Evolutionary conservation across 495 filamentous ascomycete genomes (phyloP).

Genomic region (Xylaria palmicola): DNA sequence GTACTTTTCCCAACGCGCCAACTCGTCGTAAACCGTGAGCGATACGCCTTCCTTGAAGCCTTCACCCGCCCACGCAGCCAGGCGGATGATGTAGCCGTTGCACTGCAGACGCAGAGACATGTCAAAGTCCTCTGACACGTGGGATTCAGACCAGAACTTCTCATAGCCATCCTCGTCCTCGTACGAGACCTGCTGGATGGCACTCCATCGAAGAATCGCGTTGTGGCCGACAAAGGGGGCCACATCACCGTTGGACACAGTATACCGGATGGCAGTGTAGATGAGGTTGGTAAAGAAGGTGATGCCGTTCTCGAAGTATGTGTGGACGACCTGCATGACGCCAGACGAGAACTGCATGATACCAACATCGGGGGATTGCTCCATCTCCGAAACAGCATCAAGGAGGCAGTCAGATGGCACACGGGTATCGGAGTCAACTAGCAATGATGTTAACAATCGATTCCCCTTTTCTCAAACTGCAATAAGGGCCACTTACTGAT

Average conservation of each 20-base stretch:
- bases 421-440: conserved; percentile 76
- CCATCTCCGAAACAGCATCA: conserved; percentile 78
- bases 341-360: conserved; percentile 81
- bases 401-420: conserved; percentile 72
- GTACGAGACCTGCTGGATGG: conserved; percentile 75
- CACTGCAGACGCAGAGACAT: conserved; percentile 80
- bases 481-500: conserved; percentile 35
- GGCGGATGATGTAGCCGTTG: conserved; percentile 68
- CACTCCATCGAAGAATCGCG: conserved; percentile 75
- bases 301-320: conserved; percentile 73
- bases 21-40: conserved; percentile 80
- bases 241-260: conserved; percentile 79
- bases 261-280: conserved; percentile 74
- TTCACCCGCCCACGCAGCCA: conserved; percentile 69
- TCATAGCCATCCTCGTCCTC: conserved; percentile 64
- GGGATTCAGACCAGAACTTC: conserved; percentile 82
- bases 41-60: conserved; percentile 86
- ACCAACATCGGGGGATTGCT: conserved; percentile 73
- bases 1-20: conserved; percentile 84
- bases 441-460: conserved; percentile 4
- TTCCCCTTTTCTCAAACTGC: background rate
- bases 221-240: conserved; percentile 82
- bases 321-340: conserved; percentile 77
- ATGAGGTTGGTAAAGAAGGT: conserved; percentile 86
- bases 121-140: conserved; percentile 83